A percentile compares a stretch with the other conserved stretches of the same genome.
Evolutionary conservation across 495 filamentous ascomycete genomes (phyloP).

Genomic region (Tuber indicum): DNA sequence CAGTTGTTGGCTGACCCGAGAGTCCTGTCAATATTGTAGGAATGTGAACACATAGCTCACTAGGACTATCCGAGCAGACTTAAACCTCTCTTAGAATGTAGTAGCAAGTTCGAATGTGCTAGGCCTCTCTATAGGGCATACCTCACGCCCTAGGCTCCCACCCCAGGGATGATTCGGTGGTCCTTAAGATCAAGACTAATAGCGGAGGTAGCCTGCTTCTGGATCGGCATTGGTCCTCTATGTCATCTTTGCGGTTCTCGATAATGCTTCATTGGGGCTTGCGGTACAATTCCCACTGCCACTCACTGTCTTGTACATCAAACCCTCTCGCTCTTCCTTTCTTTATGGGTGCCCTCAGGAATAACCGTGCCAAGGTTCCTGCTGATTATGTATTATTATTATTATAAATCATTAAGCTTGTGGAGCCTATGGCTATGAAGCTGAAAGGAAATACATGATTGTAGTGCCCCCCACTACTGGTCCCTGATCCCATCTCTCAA

Average conservation of each 20-base stretch:
- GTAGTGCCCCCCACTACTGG: no score
- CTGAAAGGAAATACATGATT: no score
- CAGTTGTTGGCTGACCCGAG: conserved; percentile 53
- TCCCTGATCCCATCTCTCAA: no score
- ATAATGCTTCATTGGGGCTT: conserved; percentile 69
- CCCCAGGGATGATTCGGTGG: not conserved
- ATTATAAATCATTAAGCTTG: no score
- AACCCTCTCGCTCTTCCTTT: conserved; percentile 76
- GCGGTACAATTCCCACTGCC: conserved; percentile 74
- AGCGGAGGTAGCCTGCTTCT: conserved; percentile 57
- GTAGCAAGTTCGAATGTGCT: conserved; percentile 89
- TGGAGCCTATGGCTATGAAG: no score
- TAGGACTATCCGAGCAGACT: conserved; percentile 67
- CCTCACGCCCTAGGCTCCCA: not conserved
- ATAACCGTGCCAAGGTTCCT: no score
- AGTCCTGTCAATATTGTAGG: not conserved
- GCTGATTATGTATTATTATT: no score
- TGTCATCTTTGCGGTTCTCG: conserved; percentile 83
- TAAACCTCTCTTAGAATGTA: conserved; percentile 62
- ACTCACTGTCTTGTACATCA: conserved; percentile 63
- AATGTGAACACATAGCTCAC: conserved; percentile 50
- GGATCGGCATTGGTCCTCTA: conserved; percentile 71
- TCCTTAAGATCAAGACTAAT: not conserved
- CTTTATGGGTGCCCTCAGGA: conserved; percentile 89
- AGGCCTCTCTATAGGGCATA: conserved; percentile 74